Evolutionary conservation across 2,329 filamentous ascomycete species (phyloP), one percentile per base, ranked within the genome.

Genomic region (Phyllosticta citrichinensis): DNA sequence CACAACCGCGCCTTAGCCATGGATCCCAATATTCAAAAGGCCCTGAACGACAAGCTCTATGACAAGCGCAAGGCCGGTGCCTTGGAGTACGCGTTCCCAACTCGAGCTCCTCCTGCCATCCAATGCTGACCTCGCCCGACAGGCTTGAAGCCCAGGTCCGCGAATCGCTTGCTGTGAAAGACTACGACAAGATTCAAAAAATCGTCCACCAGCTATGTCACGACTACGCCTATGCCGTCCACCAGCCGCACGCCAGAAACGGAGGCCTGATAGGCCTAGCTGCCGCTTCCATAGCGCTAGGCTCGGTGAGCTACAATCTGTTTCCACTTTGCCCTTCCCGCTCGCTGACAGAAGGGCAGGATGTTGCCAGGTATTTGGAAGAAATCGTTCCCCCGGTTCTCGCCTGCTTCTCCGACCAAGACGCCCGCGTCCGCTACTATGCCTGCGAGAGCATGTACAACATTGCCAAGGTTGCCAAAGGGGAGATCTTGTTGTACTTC

Each of bases 401-500:
- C 54, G 94, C 94, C 58, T 99, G 95, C 79, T 99, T 99, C 75
- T 90, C 89, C 62, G 95, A 99, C 68, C 94, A 97, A 78, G 94
- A 99, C 87, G 92, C 94, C 27, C 85, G 94, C 62, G 94, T 97
- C 33, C 85, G 94, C 65, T 99, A 99, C 75, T 99, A 99, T 76
- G 94, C 94, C 24, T 99, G 94, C 76, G 94, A 99, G 79, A 95
- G 92, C 74, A 99, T 99, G 94, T 99, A 99, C 78, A 99, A 99
- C 75, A 99, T 99, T 71, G 92, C 94, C 70, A 99, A 99, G 77
- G 94, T 99, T 55, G 94, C 93, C 63, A 99, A 99, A 76, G 94
- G 95, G 47, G 94, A 99, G 75, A 94, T 99, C 20, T 76, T 99
- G 65, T 84, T 95, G 51, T 99, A 96, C 79, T 99, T 99, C 76